Evolutionary conservation across 2,329 filamentous ascomycete species (phyloP).

Genomic region (Seiridium unicorne): DNA sequence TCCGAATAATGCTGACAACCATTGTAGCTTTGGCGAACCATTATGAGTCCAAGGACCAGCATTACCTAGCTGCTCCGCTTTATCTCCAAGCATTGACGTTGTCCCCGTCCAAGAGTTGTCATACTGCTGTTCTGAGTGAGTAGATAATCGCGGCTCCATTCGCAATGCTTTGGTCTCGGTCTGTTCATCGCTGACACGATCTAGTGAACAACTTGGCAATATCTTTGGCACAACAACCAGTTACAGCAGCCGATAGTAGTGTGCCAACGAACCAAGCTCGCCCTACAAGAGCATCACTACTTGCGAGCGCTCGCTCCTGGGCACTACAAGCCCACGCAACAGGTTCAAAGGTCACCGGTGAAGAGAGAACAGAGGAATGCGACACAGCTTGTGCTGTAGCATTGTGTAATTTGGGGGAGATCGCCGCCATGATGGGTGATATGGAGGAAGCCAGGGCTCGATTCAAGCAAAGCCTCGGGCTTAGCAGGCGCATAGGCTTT

Average conservation of each 20-base stretch:
- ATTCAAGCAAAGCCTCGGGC: slow-evolving; percentile 66
- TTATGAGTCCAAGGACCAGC: slow-evolving; percentile 71
- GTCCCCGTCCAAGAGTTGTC: slow-evolving; percentile 63
- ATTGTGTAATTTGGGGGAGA: slow-evolving; percentile 82
- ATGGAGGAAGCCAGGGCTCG: slow-evolving; percentile 61
- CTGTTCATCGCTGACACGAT: slow-evolving; percentile 11
- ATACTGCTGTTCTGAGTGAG: slow-evolving; percentile 75
- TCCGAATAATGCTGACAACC: background rate
- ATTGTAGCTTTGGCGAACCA: slow-evolving; percentile 66
- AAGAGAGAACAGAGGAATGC: slow-evolving; percentile 73
- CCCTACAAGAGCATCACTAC: slow-evolving; percentile 57
- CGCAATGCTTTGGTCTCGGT: no score
- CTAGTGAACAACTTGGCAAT: slow-evolving; percentile 78
- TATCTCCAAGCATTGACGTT: slow-evolving; percentile 82
- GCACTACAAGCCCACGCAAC: slow-evolving; percentile 72
- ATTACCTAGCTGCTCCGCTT: slow-evolving; percentile 80
- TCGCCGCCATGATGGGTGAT: slow-evolving; percentile 73
- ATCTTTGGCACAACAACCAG: slow-evolving; percentile 67
- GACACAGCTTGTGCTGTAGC: slow-evolving; percentile 80
- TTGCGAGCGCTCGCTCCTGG: slow-evolving; percentile 75
- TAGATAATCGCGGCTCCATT: slow-evolving; percentile 13
- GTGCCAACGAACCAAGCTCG: slow-evolving; percentile 14
- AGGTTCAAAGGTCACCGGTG: slow-evolving; percentile 62
- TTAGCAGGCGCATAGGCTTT: slow-evolving; percentile 57
- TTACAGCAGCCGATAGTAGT: slow-evolving; percentile 22